phyloP scores from a whole-genome alignment of 140 eudicot genomes.

The Anethum foeniculum region DNA sequence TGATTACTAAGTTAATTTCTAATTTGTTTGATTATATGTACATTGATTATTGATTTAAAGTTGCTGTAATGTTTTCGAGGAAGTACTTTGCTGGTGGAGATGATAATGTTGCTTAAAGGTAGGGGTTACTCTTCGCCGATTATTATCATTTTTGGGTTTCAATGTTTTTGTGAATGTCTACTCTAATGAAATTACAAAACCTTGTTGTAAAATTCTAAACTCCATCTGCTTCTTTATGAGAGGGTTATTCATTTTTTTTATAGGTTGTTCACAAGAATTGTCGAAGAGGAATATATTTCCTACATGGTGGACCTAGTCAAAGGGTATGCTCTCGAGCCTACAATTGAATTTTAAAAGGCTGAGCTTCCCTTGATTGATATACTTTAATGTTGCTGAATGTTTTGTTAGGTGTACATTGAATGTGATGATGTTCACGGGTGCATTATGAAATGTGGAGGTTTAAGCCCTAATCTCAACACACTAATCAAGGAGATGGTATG shows the following conservation, averaged over 20 bases:
- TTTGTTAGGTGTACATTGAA: slow-evolving; percentile 57
- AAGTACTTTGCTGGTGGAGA: no score
- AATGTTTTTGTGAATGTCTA: background rate
- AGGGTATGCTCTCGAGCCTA: slow-evolving; percentile 30
- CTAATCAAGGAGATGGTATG: slow-evolving; percentile 84
- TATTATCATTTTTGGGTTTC: background rate
- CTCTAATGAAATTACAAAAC: background rate
- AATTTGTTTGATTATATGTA: no score
- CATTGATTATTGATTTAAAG: no score
- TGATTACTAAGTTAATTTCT: no score
- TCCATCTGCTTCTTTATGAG: slow-evolving; percentile 6
- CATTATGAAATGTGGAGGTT: slow-evolving; percentile 88
- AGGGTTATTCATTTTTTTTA: slow-evolving; percentile 7
- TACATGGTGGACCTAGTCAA: slow-evolving; percentile 91
- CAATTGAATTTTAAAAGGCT: background rate
- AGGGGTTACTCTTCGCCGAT: slow-evolving; percentile 7
- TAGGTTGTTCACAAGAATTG: slow-evolving; percentile 70
- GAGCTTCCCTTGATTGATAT: background rate
- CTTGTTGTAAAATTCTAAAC: background rate
- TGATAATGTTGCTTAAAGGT: slow-evolving; percentile 79
- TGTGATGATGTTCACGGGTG: slow-evolving; percentile 83
- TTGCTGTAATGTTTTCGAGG: no score
- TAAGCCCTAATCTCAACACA: slow-evolving; percentile 93
- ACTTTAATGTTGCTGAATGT: background rate
- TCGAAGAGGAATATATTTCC: slow-evolving; percentile 78